These are phyloP conservation scores for Botrytis elliptica DNA, from an alignment of 2,329 filamentous ascomycete species.

Conservation along the genomic window DNA sequence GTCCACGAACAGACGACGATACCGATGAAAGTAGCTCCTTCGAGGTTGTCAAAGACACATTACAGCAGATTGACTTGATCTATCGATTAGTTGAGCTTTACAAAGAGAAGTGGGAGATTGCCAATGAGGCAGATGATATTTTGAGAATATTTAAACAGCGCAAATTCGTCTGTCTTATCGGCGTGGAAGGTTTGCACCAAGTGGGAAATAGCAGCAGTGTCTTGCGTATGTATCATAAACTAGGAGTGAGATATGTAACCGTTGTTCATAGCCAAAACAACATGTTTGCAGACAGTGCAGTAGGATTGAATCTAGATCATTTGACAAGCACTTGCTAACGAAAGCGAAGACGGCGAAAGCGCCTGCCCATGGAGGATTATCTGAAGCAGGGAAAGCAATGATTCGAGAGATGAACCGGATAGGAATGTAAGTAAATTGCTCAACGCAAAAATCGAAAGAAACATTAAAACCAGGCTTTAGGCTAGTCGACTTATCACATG, in stretches of 20 bases:
- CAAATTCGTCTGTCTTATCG: conserved; percentile 44
- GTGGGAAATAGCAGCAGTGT: conserved; percentile 53
- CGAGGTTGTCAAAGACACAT: conserved; percentile 14
- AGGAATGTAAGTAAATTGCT: conserved; percentile 48
- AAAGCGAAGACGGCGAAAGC: too few species aligned
- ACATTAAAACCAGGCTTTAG: too few species aligned
- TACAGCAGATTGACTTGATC: conserved; percentile 21
- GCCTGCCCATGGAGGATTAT: conserved; percentile 47
- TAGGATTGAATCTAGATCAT: too few species aligned
- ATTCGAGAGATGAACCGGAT: conserved; percentile 67
- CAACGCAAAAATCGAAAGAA: too few species aligned
- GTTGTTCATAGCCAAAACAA: conserved; percentile 71
- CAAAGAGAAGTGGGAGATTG: not conserved
- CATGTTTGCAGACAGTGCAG: conserved; percentile 21
- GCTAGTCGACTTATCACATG: conserved; percentile 64
- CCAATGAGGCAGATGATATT: not conserved
- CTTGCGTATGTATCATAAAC: conserved; percentile 56
- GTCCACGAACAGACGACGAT: too few species aligned
- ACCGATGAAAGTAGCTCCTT: too few species aligned
- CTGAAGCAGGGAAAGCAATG: conserved; percentile 39
- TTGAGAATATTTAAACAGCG: not conserved
- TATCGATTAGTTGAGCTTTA: conserved; percentile 9
- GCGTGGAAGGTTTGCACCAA: conserved; percentile 61
- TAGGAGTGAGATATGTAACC: conserved; percentile 65
- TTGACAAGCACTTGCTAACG: not conserved